Conservation (phyloP, 305 asterid genomes). For the Solanum hybrid region DNA sequence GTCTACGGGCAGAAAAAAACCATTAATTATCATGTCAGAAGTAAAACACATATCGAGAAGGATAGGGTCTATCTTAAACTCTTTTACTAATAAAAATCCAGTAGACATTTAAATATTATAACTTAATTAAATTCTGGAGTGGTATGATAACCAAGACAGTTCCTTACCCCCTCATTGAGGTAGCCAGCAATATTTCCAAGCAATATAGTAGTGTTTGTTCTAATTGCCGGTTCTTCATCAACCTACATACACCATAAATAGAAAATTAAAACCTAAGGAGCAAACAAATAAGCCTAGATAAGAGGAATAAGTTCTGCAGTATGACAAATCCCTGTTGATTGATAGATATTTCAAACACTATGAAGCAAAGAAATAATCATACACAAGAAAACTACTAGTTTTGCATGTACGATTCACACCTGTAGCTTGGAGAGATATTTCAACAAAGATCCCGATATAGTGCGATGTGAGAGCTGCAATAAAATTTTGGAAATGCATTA, state of each 20-base stretch:
- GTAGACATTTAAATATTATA: background rate
- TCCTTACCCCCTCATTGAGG: conserved; percentile 96
- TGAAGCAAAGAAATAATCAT: conserved; percentile 6
- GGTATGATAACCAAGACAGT: background rate
- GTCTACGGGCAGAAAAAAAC: conserved; percentile 47
- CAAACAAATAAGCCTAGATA: background rate
- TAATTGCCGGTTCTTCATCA: conserved; percentile 97
- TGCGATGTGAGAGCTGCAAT: conserved; percentile 90
- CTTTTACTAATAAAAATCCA: background rate
- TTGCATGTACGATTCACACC: conserved; percentile 27
- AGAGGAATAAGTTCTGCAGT: background rate
- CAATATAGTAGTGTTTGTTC: conserved; percentile 95
- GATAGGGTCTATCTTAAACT: background rate
- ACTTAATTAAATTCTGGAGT: background rate
- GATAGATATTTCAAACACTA: conserved; percentile 55
- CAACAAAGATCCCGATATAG: conserved; percentile 75
- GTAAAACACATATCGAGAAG: background rate
- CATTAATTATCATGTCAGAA: conserved; percentile 4
- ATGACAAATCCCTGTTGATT: conserved; percentile 64
- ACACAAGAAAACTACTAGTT: background rate
- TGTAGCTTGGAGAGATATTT: conserved; percentile 95
- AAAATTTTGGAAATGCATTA: conserved; percentile 10
- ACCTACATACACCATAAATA: conserved; percentile 42
- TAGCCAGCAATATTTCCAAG: conserved; percentile 94
- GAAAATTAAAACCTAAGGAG: conserved; percentile 4